Base-by-base conservation (phyloP, 2,329 filamentous ascomycete genomes). In the Aspergillus terreus region DNA sequence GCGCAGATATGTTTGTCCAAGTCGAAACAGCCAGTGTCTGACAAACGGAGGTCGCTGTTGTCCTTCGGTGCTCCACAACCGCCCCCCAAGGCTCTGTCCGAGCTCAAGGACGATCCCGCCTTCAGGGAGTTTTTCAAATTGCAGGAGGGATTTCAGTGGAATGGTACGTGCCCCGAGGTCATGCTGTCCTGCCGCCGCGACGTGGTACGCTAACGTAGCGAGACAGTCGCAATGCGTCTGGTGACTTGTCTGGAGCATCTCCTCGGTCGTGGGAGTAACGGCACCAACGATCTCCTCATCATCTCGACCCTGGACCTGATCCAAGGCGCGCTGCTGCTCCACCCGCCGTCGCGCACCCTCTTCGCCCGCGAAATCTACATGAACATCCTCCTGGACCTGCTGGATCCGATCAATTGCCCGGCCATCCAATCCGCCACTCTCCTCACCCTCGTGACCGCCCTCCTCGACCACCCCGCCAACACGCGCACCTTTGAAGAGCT, bases 91-190 rank as follows among this genome's bases (percentile, higher is more conserved):
- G 78, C 79, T 12, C 79, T 96, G 46, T 76, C 76, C 19, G 85
- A 90, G 51, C 75, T 96, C 56, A 81, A 82, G 46, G 82, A 86
- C 57, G 94, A 97, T 71, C 90, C 88, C 17, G 92, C 92, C 17
- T 97, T 96, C 68, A 80, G 90, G 59, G 91, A 96, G 72, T 97
- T 97, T 77, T 96, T 96, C 78, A 90, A 95, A 70, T 71, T 97
- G 59, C 94, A 99, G 71, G 92, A 97, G 67, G 90, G 92, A 2
- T 99, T 99, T 68, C 90, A 97, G 75, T 97, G 91, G 88, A 99
- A 99, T 75, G 81, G 83, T 85, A 69, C 53, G 74, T 54, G 46
- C 21, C 25, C n/a, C 10, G 17, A 38, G 25, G 27, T 35, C 14
- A 46, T 43, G 27, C n/a, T 38, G 47, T 11, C 35, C 12, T 7